A percentile compares a stretch with the other conserved stretches of the same genome.
Evolutionary conservation across 306 rosid species (phyloP).

Genomic region (Corylus americana): DNA sequence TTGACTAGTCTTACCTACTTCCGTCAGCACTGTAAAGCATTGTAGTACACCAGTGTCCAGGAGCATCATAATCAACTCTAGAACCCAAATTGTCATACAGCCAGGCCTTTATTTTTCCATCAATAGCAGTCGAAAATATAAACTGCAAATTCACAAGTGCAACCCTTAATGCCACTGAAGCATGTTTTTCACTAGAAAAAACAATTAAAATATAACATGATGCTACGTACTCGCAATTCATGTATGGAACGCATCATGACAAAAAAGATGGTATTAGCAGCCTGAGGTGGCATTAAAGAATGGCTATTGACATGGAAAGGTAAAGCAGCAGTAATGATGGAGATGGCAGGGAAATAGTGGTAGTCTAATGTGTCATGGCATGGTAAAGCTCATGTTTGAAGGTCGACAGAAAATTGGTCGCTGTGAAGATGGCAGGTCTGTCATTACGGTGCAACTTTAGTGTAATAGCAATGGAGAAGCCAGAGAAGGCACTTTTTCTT

Average conservation of each 20-base stretch:
- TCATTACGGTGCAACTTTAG: neutral
- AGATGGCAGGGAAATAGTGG: neutral
- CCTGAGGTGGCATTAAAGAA: neutral
- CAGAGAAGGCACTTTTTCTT: too few species aligned
- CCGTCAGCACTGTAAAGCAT: slow-evolving; percentile 90
- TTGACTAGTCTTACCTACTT: slow-evolving; percentile 55
- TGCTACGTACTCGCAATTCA: neutral
- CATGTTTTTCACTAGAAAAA: neutral
- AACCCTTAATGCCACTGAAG: slow-evolving; percentile 28
- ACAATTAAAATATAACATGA: neutral
- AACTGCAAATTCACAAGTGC: slow-evolving; percentile 57
- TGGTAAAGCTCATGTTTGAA: neutral
- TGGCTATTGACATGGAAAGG: neutral
- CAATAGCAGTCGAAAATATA: slow-evolving; percentile 82
- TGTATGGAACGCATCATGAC: neutral
- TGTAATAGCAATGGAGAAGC: neutral
- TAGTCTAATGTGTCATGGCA: neutral
- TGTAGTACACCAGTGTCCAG: slow-evolving; percentile 82
- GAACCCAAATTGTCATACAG: slow-evolving; percentile 77
- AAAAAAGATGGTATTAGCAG: neutral
- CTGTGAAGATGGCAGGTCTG: neutral
- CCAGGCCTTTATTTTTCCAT: slow-evolving; percentile 96
- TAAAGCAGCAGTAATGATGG: neutral
- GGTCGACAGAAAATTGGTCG: neutral
- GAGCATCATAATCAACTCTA: slow-evolving; percentile 88